These are phyloP conservation scores for Guillardia theta DNA, from an alignment of 78 protist species.

Conservation along the genomic window DNA sequence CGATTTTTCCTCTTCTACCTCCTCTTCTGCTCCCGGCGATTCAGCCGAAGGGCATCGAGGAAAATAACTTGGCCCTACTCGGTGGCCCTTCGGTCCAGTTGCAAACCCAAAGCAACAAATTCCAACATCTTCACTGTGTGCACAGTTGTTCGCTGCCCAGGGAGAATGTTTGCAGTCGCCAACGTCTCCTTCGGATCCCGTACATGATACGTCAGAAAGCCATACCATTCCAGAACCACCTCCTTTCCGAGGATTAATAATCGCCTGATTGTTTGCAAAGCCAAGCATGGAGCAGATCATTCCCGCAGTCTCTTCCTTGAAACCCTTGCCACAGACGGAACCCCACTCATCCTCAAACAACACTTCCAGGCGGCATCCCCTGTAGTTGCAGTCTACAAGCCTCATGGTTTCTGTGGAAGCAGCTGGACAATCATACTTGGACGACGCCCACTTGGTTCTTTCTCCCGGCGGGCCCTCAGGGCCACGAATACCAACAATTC, in stretches of 20 bases:
- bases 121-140: neutral
- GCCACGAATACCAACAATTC: neutral
- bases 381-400: neutral
- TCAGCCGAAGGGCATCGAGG: constrained; percentile 31
- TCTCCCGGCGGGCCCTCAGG: neutral
- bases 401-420: neutral
- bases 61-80: neutral
- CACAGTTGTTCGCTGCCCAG: neutral
- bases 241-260: neutral
- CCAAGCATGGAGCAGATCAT: neutral
- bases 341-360: neutral
- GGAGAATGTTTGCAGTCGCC: neutral
- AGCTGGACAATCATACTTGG: neutral
- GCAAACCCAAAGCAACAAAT: neutral
- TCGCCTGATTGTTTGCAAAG: neutral
- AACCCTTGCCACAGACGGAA: neutral
- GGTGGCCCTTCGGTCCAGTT: neutral
- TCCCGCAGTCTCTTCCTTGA: neutral
- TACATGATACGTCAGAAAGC: neutral
- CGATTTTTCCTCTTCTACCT: no score
- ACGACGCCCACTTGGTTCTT: neutral
- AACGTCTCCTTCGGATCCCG: neutral
- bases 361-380: neutral
- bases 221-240: neutral
- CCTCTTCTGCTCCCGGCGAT: no score